phyloP scores from a whole-genome alignment of 2,329 filamentous ascomycete species.

The Trichoderma arundinaceum region DNA sequence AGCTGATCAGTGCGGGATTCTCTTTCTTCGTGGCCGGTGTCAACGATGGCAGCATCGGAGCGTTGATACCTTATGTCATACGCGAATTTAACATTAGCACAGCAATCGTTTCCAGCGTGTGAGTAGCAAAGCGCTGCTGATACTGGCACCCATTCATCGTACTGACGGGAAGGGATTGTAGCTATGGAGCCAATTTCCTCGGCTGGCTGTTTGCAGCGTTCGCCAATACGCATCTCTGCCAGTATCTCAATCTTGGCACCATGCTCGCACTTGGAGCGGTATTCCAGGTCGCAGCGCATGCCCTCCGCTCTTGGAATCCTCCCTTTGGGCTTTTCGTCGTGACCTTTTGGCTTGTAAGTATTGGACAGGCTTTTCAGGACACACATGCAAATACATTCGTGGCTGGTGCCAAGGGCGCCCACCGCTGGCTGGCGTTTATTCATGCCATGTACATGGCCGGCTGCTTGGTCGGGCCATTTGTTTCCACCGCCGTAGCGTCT shows the following conservation, averaged over 20 bases:
- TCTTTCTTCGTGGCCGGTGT: constrained; percentile 70
- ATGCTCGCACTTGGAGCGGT: constrained; percentile 62
- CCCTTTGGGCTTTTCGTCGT: constrained; percentile 62
- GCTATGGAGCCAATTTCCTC: constrained; percentile 61
- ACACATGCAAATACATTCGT: constrained; percentile 68
- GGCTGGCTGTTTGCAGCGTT: constrained; percentile 66
- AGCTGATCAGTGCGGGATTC: constrained; percentile 61
- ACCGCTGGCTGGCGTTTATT: constrained; percentile 67
- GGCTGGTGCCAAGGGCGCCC: constrained; percentile 53
- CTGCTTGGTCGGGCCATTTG: constrained; percentile 62
- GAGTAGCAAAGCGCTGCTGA: not conserved
- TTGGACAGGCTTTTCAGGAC: constrained; percentile 69
- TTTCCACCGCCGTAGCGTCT: constrained; percentile 57
- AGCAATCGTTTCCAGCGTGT: constrained; percentile 58
- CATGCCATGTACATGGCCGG: constrained; percentile 67
- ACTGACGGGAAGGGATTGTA: constrained; percentile 34
- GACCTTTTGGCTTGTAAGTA: constrained; percentile 62
- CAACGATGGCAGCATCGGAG: constrained; percentile 68
- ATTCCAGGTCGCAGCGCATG: constrained; percentile 60
- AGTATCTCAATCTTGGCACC: constrained; percentile 60
- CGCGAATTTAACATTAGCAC: constrained; percentile 60
- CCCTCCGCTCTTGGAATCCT: constrained; percentile 60
- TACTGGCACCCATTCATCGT: not conserved
- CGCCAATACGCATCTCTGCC: constrained; percentile 59
- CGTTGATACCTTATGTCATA: constrained; percentile 67